phyloP scores from a whole-genome alignment of 2,329 filamentous ascomycete species.

The Fusarium proliferatum region DNA sequence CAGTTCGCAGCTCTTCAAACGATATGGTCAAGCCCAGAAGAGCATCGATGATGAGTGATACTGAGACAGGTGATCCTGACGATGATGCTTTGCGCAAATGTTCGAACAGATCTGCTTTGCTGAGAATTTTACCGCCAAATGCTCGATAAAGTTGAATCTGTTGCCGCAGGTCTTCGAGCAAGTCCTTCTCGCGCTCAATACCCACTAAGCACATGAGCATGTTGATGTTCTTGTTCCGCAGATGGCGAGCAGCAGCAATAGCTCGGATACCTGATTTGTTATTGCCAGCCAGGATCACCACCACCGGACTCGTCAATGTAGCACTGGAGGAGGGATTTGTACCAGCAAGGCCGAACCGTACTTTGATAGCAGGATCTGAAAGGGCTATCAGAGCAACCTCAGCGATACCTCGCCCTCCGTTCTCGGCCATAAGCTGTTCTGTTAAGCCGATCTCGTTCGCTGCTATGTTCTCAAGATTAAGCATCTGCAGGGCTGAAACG shows the following conservation, averaged over 20 bases:
- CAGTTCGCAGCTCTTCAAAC: conserved; percentile 87
- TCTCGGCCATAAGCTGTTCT: conserved; percentile 92
- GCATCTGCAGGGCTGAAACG: conserved; percentile 82
- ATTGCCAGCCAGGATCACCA: conserved; percentile 92
- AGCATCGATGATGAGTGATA: conserved; percentile 88
- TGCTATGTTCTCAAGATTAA: conserved; percentile 91
- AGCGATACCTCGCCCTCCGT: conserved; percentile 87
- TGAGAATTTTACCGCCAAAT: conserved; percentile 79
- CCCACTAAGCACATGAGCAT: conserved; percentile 87
- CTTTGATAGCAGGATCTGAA: conserved; percentile 69
- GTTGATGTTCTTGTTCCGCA: conserved; percentile 84
- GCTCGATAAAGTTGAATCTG: conserved; percentile 88
- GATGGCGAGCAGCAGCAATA: conserved; percentile 85
- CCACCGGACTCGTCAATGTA: conserved; percentile 51
- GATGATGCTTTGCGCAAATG: conserved; percentile 62
- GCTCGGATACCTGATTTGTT: conserved; percentile 89
- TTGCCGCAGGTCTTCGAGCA: conserved; percentile 81
- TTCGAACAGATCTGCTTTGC: conserved; percentile 71
- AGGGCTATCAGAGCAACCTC: conserved; percentile 81
- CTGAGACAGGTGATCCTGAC: conserved; percentile 60
- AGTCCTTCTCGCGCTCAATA: conserved; percentile 82
- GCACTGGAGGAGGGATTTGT: conserved; percentile 49
- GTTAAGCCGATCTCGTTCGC: conserved; percentile 87
- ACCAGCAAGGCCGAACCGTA: conserved; percentile 59
- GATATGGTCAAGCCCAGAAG: conserved; percentile 86